Percentiles rank a stretch among this genome's conserved stretches.
These are phyloP conservation scores for Rhododendron kiyosumense DNA, from an alignment of 148 eudicot species.

Conservation along the genomic window DNA sequence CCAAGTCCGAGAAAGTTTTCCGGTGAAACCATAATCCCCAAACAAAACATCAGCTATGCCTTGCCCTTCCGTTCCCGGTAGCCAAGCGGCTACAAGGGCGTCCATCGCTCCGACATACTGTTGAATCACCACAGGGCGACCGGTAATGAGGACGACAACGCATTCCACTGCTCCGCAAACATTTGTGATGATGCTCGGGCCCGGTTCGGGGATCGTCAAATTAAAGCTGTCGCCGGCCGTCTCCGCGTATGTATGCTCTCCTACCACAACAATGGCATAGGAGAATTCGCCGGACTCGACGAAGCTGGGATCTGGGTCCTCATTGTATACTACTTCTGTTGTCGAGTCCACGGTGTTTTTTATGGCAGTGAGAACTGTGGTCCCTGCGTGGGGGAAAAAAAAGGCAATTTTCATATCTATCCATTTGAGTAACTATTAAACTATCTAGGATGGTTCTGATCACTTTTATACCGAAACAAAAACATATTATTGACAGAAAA, in stretches of 20 bases:
- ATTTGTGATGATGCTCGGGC: slow-evolving; percentile 35
- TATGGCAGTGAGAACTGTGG: slow-evolving; percentile 46
- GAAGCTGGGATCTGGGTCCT: slow-evolving; percentile 30
- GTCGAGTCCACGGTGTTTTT: slow-evolving; percentile 29
- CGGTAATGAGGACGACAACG: slow-evolving; percentile 39
- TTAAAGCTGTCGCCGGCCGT: slow-evolving; percentile 41
- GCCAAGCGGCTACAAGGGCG: slow-evolving; percentile 59
- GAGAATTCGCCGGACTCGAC: slow-evolving; percentile 34
- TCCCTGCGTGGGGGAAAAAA: slow-evolving; percentile 22
- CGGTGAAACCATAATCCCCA: slow-evolving; percentile 52
- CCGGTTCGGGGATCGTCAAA: slow-evolving; percentile 40
- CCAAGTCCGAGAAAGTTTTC: slow-evolving; percentile 53
- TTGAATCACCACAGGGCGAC: slow-evolving; percentile 45
- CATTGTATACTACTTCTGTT: slow-evolving; percentile 37
- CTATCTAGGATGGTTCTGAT: no score
- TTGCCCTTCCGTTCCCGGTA: slow-evolving; percentile 59
- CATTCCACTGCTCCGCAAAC: slow-evolving; percentile 28
- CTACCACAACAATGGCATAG: slow-evolving; percentile 49
- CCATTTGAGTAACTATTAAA: no score
- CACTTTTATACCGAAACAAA: no score
- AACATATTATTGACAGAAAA: no score
- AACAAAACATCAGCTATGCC: slow-evolving; percentile 50
- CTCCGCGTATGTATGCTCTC: slow-evolving; percentile 54
- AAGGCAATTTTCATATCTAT: no score
- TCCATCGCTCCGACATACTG: slow-evolving; percentile 36